A percentile compares a stretch with the other conserved stretches of the same genome.
Conservation (phyloP, 495 filamentous ascomycete genomes). For the Parachaetomium inaequale region DNA sequence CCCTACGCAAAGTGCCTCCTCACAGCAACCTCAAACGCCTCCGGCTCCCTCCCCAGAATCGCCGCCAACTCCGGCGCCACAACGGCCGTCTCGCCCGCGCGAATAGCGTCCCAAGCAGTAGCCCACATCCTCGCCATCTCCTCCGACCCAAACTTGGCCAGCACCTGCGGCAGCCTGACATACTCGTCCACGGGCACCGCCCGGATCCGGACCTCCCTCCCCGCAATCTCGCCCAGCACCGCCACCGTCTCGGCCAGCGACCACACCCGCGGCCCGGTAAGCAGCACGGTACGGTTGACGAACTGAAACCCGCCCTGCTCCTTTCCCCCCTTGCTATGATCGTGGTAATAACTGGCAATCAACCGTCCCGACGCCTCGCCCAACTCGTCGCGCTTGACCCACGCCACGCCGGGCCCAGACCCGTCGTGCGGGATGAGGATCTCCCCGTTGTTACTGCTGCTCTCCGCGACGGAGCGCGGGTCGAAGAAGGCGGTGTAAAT, state of each 20-base stretch:
- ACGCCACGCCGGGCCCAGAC: slow-evolving; percentile 45
- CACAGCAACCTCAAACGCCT: too few species aligned
- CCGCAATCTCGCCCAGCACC: slow-evolving; percentile 33
- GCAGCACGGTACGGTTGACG: slow-evolving; percentile 36
- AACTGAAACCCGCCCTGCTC: slow-evolving; percentile 28
- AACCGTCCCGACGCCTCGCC: slow-evolving; percentile 48
- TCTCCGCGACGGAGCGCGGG: slow-evolving; percentile 24
- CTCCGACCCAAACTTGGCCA: too few species aligned
- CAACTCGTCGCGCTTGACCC: slow-evolving; percentile 51
- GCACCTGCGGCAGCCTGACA: slow-evolving; percentile 32
- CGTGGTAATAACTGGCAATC: slow-evolving; percentile 36
- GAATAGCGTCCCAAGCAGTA: too few species aligned
- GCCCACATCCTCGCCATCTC: too few species aligned
- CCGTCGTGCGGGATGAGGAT: slow-evolving; percentile 52
- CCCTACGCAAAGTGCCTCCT: too few species aligned
- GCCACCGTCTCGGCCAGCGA: slow-evolving; percentile 41
- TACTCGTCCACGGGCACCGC: slow-evolving; percentile 45
- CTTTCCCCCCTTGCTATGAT: too few species aligned
- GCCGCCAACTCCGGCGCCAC: too few species aligned
- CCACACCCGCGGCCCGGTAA: slow-evolving; percentile 41
- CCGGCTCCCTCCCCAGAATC: too few species aligned
- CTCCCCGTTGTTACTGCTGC: slow-evolving; percentile 24
- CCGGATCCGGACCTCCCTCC: slow-evolving; percentile 31
- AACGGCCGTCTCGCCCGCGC: too few species aligned
- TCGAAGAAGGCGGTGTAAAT: slow-evolving; percentile 65